phyloP scores from a whole-genome alignment of 805 yeast genomes.

The Isabelozyma gotoi region DNA sequence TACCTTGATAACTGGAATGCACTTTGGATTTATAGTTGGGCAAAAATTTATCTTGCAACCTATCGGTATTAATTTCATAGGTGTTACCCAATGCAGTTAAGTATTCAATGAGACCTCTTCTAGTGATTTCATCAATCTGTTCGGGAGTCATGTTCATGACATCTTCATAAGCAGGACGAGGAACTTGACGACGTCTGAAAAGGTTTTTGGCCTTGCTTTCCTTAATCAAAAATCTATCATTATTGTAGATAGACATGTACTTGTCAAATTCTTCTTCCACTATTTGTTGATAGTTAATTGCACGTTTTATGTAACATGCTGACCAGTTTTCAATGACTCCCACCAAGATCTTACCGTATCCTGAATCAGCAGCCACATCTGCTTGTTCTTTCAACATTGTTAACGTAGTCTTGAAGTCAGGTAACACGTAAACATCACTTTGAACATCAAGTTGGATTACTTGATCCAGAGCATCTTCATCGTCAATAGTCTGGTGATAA shows the following conservation, averaged over 20 bases:
- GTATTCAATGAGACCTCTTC: constrained; percentile 78
- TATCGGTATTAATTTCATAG: constrained; percentile 71
- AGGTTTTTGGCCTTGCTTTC: constrained; percentile 47
- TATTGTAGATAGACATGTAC: constrained; percentile 42
- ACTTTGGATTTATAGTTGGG: constrained; percentile 63
- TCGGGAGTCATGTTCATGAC: constrained; percentile 41
- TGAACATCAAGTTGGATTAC: constrained; percentile 29
- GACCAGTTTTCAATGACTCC: constrained; percentile 78
- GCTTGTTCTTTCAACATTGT: constrained; percentile 87
- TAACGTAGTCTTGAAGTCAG: constrained; percentile 76
- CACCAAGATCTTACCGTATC: constrained; percentile 73
- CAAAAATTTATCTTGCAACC: constrained; percentile 64
- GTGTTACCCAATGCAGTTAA: constrained; percentile 82
- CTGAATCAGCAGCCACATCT: constrained; percentile 82
- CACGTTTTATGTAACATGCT: constrained; percentile 57
- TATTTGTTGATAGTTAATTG: constrained; percentile 57
- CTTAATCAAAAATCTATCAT: constrained; percentile 34
- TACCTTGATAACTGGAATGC: constrained; percentile 38
- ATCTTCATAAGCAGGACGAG: constrained; percentile 18
- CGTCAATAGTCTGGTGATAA: constrained; percentile 46
- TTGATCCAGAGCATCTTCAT: constrained; percentile 36
- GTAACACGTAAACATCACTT: constrained; percentile 58
- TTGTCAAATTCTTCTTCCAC: constrained; percentile 46
- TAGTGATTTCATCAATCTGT: constrained; percentile 35
- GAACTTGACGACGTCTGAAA: constrained; percentile 20